Conservation (phyloP, 192 early-diverging fungal species). For the Phlyctochytrium bullatum region DNA sequence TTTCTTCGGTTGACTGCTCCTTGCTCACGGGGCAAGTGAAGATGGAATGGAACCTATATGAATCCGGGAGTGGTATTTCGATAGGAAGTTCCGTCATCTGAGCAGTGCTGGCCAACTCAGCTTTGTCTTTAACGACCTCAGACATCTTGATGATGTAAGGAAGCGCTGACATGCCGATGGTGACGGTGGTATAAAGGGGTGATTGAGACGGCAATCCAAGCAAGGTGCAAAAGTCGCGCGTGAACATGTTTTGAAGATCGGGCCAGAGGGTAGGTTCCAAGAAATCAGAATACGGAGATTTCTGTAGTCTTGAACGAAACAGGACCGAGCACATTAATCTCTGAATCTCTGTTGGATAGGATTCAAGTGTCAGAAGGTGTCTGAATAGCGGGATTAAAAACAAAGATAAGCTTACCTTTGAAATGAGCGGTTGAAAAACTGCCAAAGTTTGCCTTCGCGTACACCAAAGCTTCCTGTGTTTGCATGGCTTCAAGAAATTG, state of each 20-base stretch:
- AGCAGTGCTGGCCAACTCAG: constrained; percentile 85
- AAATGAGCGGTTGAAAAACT: constrained; percentile 62
- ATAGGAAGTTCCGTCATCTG: constrained; percentile 87
- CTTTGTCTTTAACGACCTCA: constrained; percentile 79
- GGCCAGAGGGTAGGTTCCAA: constrained; percentile 52
- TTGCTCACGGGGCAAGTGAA: constrained; percentile 97
- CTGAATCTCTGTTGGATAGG: constrained; percentile 49
- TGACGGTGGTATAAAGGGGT: constrained; percentile 62
- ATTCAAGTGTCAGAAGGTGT: not conserved
- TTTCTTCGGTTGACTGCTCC: constrained; percentile 87
- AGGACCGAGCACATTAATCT: constrained; percentile 51
- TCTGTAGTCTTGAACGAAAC: constrained; percentile 38
- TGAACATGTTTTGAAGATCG: constrained; percentile 67
- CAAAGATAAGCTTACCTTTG: constrained; percentile 47
- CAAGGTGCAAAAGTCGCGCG: constrained; percentile 75
- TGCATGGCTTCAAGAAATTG: constrained; percentile 58
- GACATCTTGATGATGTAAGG: constrained; percentile 92
- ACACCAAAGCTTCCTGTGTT: constrained; percentile 71
- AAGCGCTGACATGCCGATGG: constrained; percentile 83
- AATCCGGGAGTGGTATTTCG: constrained; percentile 83
- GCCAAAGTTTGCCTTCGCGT: constrained; percentile 70
- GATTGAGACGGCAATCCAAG: constrained; percentile 69
- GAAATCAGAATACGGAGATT: constrained; percentile 56
- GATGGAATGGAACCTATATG: constrained; percentile 89
- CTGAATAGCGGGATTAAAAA: not conserved